These are phyloP conservation scores for Psilocybe mexicana DNA, from an alignment of 1,284 basidiomycete genomes.

Conservation along the genomic window DNA sequence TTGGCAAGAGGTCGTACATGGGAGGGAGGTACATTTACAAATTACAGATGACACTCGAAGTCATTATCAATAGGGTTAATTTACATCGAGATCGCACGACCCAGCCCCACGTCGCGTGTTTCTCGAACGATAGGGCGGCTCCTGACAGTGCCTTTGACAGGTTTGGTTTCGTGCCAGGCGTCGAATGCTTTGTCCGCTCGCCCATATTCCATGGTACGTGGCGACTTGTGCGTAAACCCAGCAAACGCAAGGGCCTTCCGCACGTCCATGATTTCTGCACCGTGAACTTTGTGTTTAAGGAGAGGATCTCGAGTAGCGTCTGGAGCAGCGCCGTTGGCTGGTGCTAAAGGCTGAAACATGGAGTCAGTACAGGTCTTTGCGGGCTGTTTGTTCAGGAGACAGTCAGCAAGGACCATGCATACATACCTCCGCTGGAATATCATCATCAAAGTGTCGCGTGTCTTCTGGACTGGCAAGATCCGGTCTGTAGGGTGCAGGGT, in stretches of 20 bases:
- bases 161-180: constrained; percentile 49
- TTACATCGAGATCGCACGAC: constrained; percentile 80
- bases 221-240: constrained; percentile 87
- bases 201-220: constrained; percentile 72
- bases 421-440: constrained; percentile 87
- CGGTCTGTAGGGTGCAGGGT: constrained; percentile 86
- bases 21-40: constrained; percentile 15
- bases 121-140: constrained; percentile 63
- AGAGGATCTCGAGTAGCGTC: constrained; percentile 89
- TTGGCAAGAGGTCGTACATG: constrained; percentile 5
- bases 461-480: constrained; percentile 79
- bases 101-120: constrained; percentile 58
- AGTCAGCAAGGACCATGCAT: constrained; percentile 10
- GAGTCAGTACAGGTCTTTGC: constrained; percentile 23
- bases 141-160: constrained; percentile 47
- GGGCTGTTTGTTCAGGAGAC: not conserved
- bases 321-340: constrained; percentile 81
- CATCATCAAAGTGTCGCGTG: constrained; percentile 89
- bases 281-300: constrained; percentile 81
- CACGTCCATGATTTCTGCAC: constrained; percentile 83
- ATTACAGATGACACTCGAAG: not conserved
- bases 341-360: constrained; percentile 76
- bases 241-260: constrained; percentile 91
- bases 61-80: constrained; percentile 17
- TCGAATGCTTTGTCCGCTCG: constrained; percentile 73